Conservation (phyloP, 2,329 filamentous ascomycete genomes). For the Aurifilum marmelostoma region DNA sequence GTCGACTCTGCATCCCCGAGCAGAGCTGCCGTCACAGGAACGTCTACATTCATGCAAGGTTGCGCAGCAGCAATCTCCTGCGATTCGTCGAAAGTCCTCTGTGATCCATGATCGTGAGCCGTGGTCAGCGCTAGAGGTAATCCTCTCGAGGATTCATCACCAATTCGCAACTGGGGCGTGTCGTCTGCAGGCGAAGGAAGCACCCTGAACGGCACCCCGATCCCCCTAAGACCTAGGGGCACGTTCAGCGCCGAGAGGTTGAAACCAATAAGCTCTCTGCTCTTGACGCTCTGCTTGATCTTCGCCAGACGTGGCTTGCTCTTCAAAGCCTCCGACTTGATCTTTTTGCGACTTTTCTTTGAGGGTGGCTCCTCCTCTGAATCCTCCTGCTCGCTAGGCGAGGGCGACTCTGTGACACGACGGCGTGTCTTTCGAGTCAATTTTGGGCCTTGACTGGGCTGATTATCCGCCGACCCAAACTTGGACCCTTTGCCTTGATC, state of each 20-base stretch:
- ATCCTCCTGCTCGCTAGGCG: too few relatives aligned
- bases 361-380: constrained; percentile 14
- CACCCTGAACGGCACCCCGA: constrained; percentile 27
- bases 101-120: neutral
- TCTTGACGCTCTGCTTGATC: constrained; percentile 49
- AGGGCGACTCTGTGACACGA: too few relatives aligned
- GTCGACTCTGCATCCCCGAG: neutral
- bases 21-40: neutral
- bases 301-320: constrained; percentile 42
- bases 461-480: constrained; percentile 6
- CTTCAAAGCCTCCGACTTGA: neutral
- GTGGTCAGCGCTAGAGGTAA: neutral
- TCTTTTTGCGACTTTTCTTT: constrained; percentile 16
- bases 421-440: neutral
- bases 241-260: constrained; percentile 20
- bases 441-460: constrained; percentile 8
- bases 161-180: neutral
- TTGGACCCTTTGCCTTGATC: neutral
- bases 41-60: neutral
- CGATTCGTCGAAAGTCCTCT: neutral
- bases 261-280: constrained; percentile 52
- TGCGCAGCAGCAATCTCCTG: neutral
- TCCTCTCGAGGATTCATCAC: neutral
- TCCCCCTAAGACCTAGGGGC: constrained; percentile 23
- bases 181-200: constrained; percentile 28